Evolutionary conservation across 1,284 basidiomycete genomes (phyloP).

Genomic region (Rhodotorula sp.): DNA sequence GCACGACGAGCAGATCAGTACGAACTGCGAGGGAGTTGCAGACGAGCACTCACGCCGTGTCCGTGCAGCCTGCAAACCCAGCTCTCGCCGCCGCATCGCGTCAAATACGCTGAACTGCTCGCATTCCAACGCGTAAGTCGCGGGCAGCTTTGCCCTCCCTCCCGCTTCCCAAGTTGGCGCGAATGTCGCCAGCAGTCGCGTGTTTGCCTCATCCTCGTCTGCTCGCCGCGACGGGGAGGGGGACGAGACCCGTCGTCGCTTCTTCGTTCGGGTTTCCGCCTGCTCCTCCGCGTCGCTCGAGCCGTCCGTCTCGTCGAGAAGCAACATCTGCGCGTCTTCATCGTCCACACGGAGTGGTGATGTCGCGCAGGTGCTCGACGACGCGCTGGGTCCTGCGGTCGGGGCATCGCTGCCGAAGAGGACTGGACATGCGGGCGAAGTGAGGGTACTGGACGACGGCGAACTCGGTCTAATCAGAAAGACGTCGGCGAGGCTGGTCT

Average conservation of each 20-base stretch:
- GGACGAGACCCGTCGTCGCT: neutral
- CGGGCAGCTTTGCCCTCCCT: constrained; percentile 4
- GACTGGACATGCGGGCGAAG: constrained; percentile 2
- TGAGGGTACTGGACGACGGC: neutral
- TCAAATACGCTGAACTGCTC: constrained; percentile 25
- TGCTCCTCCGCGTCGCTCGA: neutral
- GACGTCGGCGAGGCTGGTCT: constrained; percentile 29
- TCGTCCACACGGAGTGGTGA: constrained; percentile 18
- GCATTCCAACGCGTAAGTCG: constrained; percentile 1
- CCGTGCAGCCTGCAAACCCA: constrained; percentile 10
- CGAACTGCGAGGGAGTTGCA: too few relatives aligned
- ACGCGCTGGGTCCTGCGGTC: neutral
- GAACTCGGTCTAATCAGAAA: constrained; percentile 18
- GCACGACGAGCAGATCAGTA: neutral
- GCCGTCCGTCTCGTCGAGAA: constrained; percentile 4
- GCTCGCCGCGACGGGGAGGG: neutral
- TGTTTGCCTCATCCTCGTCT: neutral
- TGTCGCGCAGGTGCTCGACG: constrained; percentile 6
- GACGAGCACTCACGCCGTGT: constrained; percentile 16
- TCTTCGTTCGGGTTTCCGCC: neutral
- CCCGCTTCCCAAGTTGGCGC: neutral
- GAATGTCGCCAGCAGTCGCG: neutral
- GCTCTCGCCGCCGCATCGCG: constrained; percentile 17
- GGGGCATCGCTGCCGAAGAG: constrained; percentile 14
- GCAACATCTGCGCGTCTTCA: constrained; percentile 20